Evolutionary conservation across 2,329 filamentous ascomycete genomes (phyloP), one percentile per base, ranked within the genome.

Genomic region (Didymella lethalis): DNA sequence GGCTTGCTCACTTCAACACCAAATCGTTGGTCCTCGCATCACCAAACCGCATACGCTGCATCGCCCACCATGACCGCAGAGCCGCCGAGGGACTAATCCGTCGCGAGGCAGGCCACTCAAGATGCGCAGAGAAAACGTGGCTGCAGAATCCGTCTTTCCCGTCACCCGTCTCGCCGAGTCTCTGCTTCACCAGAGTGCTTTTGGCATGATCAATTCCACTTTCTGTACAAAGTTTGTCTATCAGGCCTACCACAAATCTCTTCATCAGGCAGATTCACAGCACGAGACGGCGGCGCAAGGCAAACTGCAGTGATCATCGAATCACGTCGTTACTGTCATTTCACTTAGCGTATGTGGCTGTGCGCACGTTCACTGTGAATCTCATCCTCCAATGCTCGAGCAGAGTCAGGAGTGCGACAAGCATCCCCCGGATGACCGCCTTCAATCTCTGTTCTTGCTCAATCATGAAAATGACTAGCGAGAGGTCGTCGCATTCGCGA

Each of bases 321-420:
- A 64, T 66, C 62, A 59, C 57, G 51, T 49, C 44, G 40, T 43
- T 57, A 58, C 57, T 51, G 60, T 70, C 63, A 59, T 64, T 57
- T 66, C 54, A 48, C 57, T 69, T 69, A 73, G 70, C 67, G 71
- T 64, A 67, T 54, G 68, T 70, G 70, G 70, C 70, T 68, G 62
- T 67, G 69, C 64, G 57, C 57, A 62, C 65, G 64, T 64, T 62
- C 56, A 56, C 63, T 48, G 44, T 59, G 50, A 53, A 29, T 51
- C 48, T 41, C 57, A 57, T 63, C 57, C 40, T 52, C 53, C 52
- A 59, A 54, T 54, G 45, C 59, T 63, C 43, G 43, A 56, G 57
- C 60, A 58, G 34, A 56, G 47, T 56, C 45, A 54, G 44, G 36
- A 56, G 31, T 41, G 43, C 43, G 28, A 32, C 44, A 46, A 32